Conservation (phyloP, 345 rosid species). For the Odontarrhena argentea region DNA sequence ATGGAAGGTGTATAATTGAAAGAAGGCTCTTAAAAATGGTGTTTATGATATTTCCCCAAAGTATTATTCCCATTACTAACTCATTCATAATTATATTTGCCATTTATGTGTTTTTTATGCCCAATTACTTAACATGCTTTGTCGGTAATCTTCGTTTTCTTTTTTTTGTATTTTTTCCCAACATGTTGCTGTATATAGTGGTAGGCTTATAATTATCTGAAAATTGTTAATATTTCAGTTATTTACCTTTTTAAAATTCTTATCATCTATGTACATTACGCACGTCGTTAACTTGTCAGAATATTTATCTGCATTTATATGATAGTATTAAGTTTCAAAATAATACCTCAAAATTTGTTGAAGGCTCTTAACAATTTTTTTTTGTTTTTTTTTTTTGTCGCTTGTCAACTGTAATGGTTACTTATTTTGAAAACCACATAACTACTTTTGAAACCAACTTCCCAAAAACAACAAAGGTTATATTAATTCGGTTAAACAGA, state of each 20-base stretch:
- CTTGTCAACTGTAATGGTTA: conserved; percentile 16
- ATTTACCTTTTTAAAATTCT: no score
- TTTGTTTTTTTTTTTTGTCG: no score
- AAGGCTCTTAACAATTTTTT: no score
- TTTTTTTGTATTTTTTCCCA: conserved; percentile 2
- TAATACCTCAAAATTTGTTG: background rate
- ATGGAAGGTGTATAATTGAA: no score
- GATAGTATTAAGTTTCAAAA: background rate
- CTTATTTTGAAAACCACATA: conserved; percentile 11
- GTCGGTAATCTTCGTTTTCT: conserved; percentile 12
- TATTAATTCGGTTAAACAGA: conserved; percentile 19
- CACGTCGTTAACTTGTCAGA: no score
- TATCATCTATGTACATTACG: no score
- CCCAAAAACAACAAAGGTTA: background rate
- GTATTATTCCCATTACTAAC: background rate
- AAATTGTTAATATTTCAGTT: background rate
- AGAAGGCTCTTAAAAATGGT: no score
- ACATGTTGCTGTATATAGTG: conserved; percentile 28
- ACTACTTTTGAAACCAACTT: conserved; percentile 8
- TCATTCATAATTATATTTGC: conserved; percentile 4
- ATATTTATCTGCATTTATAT: background rate
- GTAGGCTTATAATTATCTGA: conserved; percentile 18
- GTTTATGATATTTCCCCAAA: no score
- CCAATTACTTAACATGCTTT: conserved; percentile 21
- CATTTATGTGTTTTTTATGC: conserved; percentile 10